Base-by-base conservation (phyloP, 108 stramenopile species). In the Pelagomonas calceolata region DNA sequence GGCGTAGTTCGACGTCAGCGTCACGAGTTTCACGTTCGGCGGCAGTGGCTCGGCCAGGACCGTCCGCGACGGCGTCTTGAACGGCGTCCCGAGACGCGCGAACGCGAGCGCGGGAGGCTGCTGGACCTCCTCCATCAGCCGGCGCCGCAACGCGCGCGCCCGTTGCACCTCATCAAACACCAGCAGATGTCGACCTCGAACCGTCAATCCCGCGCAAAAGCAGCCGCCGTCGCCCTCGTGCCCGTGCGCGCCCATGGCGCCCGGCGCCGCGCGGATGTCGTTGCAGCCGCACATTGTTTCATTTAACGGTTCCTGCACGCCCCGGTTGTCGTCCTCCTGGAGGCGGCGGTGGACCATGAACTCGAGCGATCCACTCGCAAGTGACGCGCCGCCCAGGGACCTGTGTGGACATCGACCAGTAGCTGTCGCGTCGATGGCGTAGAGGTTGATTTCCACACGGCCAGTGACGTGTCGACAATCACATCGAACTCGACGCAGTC, bases 301-400 rank as follows among this genome's bases (percentile, higher is more conserved):
- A 73, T 83, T 83, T 21, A 83, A 63, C 16, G 82, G 70, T 66
- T 83, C 80, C n/a, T 68, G 80, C 0, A 83, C 81, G 44, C 82
- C 82, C 34, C 76, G 66, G 43, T 68, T 32, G 75, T 83, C 82
- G 21, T 83, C 82, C 16, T 68, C 44, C 7, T 82, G 74, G 0
- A 84, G 66, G 0, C 95, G 83, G 14, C 97, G 86, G 60, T 96
- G 94, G 15, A 94, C 92, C 97, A 98, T 92, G 34, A 96, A 68
- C 82, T 98, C 95, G 33, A 96, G 34, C 18, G 82, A 67, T 0
- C 97, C 97, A 74, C 89, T 84, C 32, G 67, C 65, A 15, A 98
- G 70, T 18, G 92, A 94, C 46, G 89, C 78, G 30, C 88, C 94
- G 34, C 93, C 95, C 76, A 94, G 93, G n/a, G n/a, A n/a, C n/a